A percentile compares a stretch with the other conserved stretches of the same genome.
These are phyloP conservation scores for Podaxis rugospora DNA, from an alignment of 768 basidiomycete genomes.

Conservation along the genomic window DNA sequence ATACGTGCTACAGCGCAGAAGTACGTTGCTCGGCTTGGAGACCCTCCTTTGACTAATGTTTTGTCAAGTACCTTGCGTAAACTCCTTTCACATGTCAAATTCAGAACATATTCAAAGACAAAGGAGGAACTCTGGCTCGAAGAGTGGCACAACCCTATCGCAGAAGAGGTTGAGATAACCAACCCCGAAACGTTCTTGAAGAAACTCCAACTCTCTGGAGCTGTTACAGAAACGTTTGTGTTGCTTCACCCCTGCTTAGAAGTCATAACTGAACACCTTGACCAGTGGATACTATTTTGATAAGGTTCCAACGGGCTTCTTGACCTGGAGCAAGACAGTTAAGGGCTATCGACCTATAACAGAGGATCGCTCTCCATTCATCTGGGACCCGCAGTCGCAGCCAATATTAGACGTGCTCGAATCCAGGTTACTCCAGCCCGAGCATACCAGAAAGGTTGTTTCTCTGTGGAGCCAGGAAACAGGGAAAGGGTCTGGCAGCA, in stretches of 20 bases:
- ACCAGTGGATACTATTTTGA: slow-evolving; percentile 58
- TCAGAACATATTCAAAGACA: slow-evolving; percentile 66
- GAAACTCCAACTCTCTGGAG: slow-evolving; percentile 34
- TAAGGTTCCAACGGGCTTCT: slow-evolving; percentile 73
- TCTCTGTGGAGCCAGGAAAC: slow-evolving; percentile 82
- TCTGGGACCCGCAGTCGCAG: slow-evolving; percentile 53
- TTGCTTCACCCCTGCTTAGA: neutral
- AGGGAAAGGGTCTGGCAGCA: slow-evolving; percentile 41
- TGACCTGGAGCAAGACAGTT: slow-evolving; percentile 63
- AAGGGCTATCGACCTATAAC: slow-evolving; percentile 50
- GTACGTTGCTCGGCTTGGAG: slow-evolving; percentile 30
- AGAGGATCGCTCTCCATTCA: slow-evolving; percentile 31
- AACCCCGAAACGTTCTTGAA: slow-evolving; percentile 47
- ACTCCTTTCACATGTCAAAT: slow-evolving; percentile 28
- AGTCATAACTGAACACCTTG: slow-evolving; percentile 6
- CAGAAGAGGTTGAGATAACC: slow-evolving; percentile 38
- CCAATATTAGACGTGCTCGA: slow-evolving; percentile 49
- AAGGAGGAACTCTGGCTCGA: slow-evolving; percentile 68
- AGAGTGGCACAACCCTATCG: slow-evolving; percentile 65
- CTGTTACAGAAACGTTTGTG: slow-evolving; percentile 27
- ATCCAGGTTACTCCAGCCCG: slow-evolving; percentile 36
- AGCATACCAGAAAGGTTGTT: slow-evolving; percentile 59
- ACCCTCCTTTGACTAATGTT: neutral
- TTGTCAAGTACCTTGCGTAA: slow-evolving; percentile 10
- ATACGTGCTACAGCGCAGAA: slow-evolving; percentile 63